phyloP scores from a whole-genome alignment of 2,329 filamentous ascomycete genomes.

The Zalaria obscura region DNA sequence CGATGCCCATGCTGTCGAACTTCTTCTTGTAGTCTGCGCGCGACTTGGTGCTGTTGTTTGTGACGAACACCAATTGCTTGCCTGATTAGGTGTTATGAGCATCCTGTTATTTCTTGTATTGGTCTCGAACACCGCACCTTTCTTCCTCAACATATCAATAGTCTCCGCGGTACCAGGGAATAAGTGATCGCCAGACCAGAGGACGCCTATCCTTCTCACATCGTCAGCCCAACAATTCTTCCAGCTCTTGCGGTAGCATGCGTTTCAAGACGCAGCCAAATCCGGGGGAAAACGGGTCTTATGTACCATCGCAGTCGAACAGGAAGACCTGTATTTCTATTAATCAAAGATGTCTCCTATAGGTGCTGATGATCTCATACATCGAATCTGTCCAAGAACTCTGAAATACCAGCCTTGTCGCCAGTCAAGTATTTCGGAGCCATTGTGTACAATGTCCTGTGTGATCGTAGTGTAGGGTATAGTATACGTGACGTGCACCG shows the following conservation, averaged over 20 bases:
- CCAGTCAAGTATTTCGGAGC: slow-evolving; percentile 56
- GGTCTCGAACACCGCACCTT: slow-evolving; percentile 41
- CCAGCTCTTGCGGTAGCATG: neutral
- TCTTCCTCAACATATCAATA: slow-evolving; percentile 64
- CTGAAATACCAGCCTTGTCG: slow-evolving; percentile 59
- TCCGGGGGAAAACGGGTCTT: neutral
- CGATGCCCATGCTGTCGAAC: slow-evolving; percentile 67
- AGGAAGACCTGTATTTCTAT: slow-evolving; percentile 56
- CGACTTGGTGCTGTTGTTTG: slow-evolving; percentile 97
- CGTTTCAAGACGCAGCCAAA: too few species aligned
- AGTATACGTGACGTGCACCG: too few species aligned
- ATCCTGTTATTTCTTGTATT: neutral
- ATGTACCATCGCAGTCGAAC: slow-evolving; percentile 87
- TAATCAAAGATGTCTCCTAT: slow-evolving; percentile 8
- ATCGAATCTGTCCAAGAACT: slow-evolving; percentile 84
- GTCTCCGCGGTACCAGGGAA: slow-evolving; percentile 80
- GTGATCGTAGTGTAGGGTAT: too few species aligned
- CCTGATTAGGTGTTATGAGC: slow-evolving; percentile 33
- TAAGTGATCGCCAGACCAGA: slow-evolving; percentile 90
- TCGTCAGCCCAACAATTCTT: slow-evolving; percentile 16
- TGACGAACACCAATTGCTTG: slow-evolving; percentile 90
- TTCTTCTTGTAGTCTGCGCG: slow-evolving; percentile 88
- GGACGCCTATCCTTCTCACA: slow-evolving; percentile 54
- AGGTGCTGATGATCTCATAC: slow-evolving; percentile 32
- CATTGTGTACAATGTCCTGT: slow-evolving; percentile 1